A percentile compares a stretch with the other conserved stretches of the same genome.
phyloP scores from a whole-genome alignment of 192 early-diverging fungal species.

The Umbelopsis sp. region DNA sequence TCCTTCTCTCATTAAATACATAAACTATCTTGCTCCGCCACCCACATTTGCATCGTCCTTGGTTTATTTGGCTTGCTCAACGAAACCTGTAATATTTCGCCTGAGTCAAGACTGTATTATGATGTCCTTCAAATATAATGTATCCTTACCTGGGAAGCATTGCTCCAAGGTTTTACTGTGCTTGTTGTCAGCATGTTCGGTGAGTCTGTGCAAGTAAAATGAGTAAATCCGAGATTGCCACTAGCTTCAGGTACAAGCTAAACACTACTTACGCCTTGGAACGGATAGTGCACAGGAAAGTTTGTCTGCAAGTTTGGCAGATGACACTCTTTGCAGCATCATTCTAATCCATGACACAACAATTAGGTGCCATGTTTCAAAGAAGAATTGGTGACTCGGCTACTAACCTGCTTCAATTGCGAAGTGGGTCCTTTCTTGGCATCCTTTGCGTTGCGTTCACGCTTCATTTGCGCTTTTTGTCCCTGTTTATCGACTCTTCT shows the following conservation, averaged over 20 bases:
- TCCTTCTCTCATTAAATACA: too few species aligned
- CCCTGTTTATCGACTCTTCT: slow-evolving; percentile 35
- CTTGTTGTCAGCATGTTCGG: slow-evolving; percentile 76
- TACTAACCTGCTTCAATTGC: slow-evolving; percentile 65
- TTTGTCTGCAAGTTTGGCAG: slow-evolving; percentile 77
- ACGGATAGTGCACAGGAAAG: slow-evolving; percentile 81
- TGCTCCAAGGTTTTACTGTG: slow-evolving; percentile 72
- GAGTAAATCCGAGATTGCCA: too few species aligned
- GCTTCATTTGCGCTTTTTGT: slow-evolving; percentile 66
- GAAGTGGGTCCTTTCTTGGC: slow-evolving; percentile 45
- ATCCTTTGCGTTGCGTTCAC: slow-evolving; percentile 68
- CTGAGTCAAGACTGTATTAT: background rate
- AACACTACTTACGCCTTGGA: slow-evolving; percentile 60
- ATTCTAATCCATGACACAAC: slow-evolving; percentile 51
- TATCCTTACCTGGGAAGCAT: slow-evolving; percentile 70
- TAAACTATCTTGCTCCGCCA: too few species aligned
- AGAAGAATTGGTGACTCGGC: too few species aligned
- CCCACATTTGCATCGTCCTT: too few species aligned
- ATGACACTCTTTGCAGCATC: slow-evolving; percentile 78
- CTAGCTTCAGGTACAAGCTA: background rate
- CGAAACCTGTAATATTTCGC: background rate
- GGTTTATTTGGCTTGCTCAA: slow-evolving; percentile 1
- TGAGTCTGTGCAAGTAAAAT: slow-evolving; percentile 41
- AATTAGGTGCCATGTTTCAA: too few species aligned
- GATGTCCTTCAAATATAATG: background rate